phyloP scores from a whole-genome alignment of 2,329 filamentous ascomycete genomes.

The Stemphylium vesicarium region DNA sequence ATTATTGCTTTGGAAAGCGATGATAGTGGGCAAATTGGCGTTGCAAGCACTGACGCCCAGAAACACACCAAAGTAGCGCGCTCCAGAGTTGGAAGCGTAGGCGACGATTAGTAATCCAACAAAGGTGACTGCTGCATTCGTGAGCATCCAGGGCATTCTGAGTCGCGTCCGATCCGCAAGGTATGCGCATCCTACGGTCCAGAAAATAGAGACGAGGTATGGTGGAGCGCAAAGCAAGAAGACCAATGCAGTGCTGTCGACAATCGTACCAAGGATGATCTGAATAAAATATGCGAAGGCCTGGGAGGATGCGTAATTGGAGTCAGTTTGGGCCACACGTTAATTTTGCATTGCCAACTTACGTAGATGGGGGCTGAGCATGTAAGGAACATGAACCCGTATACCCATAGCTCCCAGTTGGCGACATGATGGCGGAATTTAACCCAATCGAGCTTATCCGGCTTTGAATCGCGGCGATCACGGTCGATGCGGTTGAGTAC shows the following conservation, averaged over 20 bases:
- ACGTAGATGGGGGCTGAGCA: slow-evolving; percentile 10
- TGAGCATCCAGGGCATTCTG: not conserved
- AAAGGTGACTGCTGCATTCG: slow-evolving; percentile 25
- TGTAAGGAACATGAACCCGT: not conserved
- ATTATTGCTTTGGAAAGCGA: slow-evolving; percentile 37
- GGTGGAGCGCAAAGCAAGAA: not conserved
- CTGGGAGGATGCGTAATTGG: no score
- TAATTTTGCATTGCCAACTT: no score
- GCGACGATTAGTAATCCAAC: slow-evolving; percentile 63
- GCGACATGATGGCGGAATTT: slow-evolving; percentile 15
- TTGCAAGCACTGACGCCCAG: slow-evolving; percentile 25
- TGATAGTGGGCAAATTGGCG: slow-evolving; percentile 22
- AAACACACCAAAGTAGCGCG: slow-evolving; percentile 26
- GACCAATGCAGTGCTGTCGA: not conserved
- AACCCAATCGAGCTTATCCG: slow-evolving; percentile 11
- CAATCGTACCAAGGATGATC: slow-evolving; percentile 21
- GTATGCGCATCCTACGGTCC: not conserved
- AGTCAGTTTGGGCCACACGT: no score
- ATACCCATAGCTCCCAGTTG: slow-evolving; percentile 26
- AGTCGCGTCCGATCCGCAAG: not conserved
- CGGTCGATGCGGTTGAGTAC: slow-evolving; percentile 40
- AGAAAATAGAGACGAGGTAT: not conserved
- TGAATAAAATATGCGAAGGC: slow-evolving; percentile 24
- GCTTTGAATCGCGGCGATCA: slow-evolving; percentile 43
- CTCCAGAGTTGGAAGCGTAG: slow-evolving; percentile 16